Evolutionary conservation across 345 rosid genomes (phyloP), one percentile per base, ranked within the genome.

Genomic region (Erysimum cheiranthoides): DNA sequence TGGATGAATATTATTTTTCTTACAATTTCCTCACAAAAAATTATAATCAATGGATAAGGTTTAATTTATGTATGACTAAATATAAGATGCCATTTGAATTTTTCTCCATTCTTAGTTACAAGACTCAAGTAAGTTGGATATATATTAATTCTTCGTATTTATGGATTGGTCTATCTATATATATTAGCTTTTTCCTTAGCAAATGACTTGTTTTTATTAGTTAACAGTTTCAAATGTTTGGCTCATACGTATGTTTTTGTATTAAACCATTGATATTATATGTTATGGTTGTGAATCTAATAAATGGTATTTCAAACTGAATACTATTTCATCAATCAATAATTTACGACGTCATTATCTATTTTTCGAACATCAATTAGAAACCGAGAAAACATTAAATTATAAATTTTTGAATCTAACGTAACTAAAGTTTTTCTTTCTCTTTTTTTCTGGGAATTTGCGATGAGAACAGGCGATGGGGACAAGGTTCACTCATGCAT

Each of bases 21-120:
- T n/a, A n/a, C n/a, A n/a, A n/a, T 36, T 9, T 9, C 9, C 40
- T 0, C 40, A 36, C 0, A 2, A 36, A 36, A 9, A 36, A 36
- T 8, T n/a, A n/a, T n/a, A n/a, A n/a, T 42, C 31, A 42, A 42
- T 45, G 75, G 71, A 45, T 46, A 62, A 31, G 59, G 34, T 62
- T 70, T 27, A 34, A 43, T 35, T 45, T 62, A 31, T 16, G 50
- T 13, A 45, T 52, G 42, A 53, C 80, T 76, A 76, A 61, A 51
- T 40, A 68, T 68, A 69, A 61, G n/a, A 54, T 43, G 18, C 46
- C 45, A 63, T 45, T 77, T 77, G 80, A 77, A 45, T 0, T 5
- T 27, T 70, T 77, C 75, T 77, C 66, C 71, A 56, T 62, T 62
- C 12, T 38, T 16, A 63, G 75, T 70, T 35, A 70, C n/a, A n/a